phyloP scores from a whole-genome alignment of 352 stramenopile genomes.

The Phytophthora pisi region DNA sequence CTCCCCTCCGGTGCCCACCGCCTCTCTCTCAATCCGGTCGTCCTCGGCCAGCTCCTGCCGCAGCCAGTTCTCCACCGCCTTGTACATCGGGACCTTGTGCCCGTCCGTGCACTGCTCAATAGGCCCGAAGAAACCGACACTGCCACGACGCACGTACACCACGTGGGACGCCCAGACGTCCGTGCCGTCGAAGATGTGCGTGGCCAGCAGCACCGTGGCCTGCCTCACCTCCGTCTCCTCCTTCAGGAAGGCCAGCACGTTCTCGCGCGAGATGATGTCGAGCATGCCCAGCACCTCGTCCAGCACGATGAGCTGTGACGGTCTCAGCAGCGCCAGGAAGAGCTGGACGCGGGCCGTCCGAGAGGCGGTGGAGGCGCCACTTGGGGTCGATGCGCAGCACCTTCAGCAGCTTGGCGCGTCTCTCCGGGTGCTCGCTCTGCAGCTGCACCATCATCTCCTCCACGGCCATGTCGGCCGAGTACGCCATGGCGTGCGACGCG shows the following conservation, averaged over 20 bases:
- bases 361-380: constrained; percentile 86
- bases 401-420: constrained; percentile 93
- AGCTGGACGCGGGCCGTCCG: constrained; percentile 95
- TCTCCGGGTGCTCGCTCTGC: constrained; percentile 93
- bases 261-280: constrained; percentile 95
- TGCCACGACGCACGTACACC: constrained; percentile 88
- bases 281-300: constrained; percentile 98
- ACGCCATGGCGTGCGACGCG: constrained; percentile 87
- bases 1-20: constrained; percentile 33
- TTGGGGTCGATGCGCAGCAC: constrained; percentile 96
- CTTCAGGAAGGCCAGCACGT: constrained; percentile 94
- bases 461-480: constrained; percentile 95
- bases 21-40: constrained; percentile 73
- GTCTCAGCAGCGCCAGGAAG: constrained; percentile 95
- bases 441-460: constrained; percentile 97
- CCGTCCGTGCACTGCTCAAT: constrained; percentile 82
- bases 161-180: constrained; percentile 96
- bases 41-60: constrained; percentile 90
- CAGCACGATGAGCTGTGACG: constrained; percentile 97
- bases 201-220: constrained; percentile 78
- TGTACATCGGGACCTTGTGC: constrained; percentile 88
- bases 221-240: constrained; percentile 64
- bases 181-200: constrained; percentile 98
- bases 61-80: constrained; percentile 93
- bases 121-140: constrained; percentile 60